Evolutionary conservation across 2,329 filamentous ascomycete genomes (phyloP).

Genomic region (Penicillium sp.): DNA sequence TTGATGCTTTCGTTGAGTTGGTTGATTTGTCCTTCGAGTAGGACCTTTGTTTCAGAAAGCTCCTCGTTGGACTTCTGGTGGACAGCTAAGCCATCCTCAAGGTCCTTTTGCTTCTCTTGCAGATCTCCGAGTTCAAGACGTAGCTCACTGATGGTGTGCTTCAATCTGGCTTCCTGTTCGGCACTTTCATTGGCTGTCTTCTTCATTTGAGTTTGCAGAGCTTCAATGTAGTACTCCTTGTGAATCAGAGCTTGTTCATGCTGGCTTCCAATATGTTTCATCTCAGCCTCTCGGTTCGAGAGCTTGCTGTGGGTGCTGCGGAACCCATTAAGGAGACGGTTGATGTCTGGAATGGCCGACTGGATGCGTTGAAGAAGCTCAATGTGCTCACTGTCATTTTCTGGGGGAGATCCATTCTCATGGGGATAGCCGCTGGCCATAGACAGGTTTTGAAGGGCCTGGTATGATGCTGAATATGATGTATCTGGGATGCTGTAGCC

Average conservation of each 20-base stretch:
- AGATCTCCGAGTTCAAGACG: constrained; percentile 50
- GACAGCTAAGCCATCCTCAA: constrained; percentile 47
- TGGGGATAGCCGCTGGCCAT: constrained; percentile 18
- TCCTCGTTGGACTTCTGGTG: constrained; percentile 46
- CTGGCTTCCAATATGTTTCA: constrained; percentile 49
- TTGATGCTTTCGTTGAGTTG: constrained; percentile 39
- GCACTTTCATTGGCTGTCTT: constrained; percentile 51
- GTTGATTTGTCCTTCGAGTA: constrained; percentile 44
- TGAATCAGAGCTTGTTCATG: constrained; percentile 52
- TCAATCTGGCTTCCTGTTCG: constrained; percentile 46
- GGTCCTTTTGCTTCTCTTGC: constrained; percentile 53
- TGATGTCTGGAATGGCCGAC: constrained; percentile 48
- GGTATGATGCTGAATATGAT: constrained; percentile 30
- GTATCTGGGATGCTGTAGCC: constrained; percentile 31
- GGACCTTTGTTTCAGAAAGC: constrained; percentile 45
- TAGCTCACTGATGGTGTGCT: constrained; percentile 48
- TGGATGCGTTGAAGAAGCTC: constrained; percentile 46
- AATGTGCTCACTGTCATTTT: constrained; percentile 36
- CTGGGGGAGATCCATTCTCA: constrained; percentile 34
- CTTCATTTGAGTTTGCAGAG: constrained; percentile 51
- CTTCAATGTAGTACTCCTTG: constrained; percentile 55
- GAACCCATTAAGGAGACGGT: constrained; percentile 46
- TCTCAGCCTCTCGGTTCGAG: constrained; percentile 48
- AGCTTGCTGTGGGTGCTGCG: constrained; percentile 53
- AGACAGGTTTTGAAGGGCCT: constrained; percentile 30